Evolutionary conservation across 1,139 yeast species (phyloP).

Genomic region (Blastobotrys malaysiensis): DNA sequence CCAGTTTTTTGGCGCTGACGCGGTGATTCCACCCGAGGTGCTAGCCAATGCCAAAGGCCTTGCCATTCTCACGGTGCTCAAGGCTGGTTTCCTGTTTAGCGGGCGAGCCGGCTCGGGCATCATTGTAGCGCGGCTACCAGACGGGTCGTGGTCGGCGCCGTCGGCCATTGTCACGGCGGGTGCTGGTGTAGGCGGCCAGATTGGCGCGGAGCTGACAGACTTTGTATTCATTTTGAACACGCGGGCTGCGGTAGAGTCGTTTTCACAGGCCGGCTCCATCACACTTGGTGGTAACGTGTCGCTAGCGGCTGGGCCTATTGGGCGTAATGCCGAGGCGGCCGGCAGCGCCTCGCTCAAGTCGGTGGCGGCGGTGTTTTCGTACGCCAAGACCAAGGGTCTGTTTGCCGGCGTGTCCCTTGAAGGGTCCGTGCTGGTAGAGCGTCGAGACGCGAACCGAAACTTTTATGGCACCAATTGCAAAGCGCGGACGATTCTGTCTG

Average conservation of each 20-base stretch:
- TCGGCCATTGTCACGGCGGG: slow-evolving; percentile 95
- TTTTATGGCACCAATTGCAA: slow-evolving; percentile 86
- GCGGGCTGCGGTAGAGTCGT: slow-evolving; percentile 83
- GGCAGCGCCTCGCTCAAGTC: slow-evolving; percentile 87
- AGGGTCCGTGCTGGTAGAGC: slow-evolving; percentile 90
- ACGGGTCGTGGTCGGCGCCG: slow-evolving; percentile 97
- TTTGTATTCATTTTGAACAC: slow-evolving; percentile 89
- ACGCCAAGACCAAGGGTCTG: slow-evolving; percentile 92
- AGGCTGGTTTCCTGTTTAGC: slow-evolving; percentile 92
- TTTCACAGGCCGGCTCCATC: slow-evolving; percentile 90
- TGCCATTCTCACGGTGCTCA: slow-evolving; percentile 86
- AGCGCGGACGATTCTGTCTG: slow-evolving; percentile 75
- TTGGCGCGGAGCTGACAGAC: slow-evolving; percentile 95
- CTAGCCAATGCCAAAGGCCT: slow-evolving; percentile 88
- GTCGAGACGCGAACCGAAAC: slow-evolving; percentile 94
- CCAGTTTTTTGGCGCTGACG: slow-evolving; percentile 84
- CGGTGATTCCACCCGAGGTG: slow-evolving; percentile 82
- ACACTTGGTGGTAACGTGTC: slow-evolving; percentile 94
- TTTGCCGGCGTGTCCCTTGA: slow-evolving; percentile 97
- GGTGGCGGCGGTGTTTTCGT: slow-evolving; percentile 88
- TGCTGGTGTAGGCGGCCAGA: slow-evolving; percentile 97
- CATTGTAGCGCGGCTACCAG: slow-evolving; percentile 87
- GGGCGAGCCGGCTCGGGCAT: slow-evolving; percentile 98
- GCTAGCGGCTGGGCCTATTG: slow-evolving; percentile 97
- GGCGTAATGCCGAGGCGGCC: slow-evolving; percentile 97